Evolutionary conservation across 129 eudicot species (phyloP).

Genomic region (carrot (Daucus carota)): DNA sequence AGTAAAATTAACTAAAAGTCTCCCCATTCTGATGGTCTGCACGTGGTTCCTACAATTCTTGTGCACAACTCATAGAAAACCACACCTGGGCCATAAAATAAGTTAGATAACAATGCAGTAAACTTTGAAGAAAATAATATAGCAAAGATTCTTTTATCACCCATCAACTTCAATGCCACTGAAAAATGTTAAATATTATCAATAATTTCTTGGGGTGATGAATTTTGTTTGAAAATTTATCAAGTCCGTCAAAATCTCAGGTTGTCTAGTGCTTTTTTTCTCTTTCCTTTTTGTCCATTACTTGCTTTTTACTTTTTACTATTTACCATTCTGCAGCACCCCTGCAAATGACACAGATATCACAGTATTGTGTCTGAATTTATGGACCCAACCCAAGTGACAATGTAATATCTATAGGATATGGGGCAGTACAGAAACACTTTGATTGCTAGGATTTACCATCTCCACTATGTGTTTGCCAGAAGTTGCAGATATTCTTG

Average conservation of each 20-base stretch:
- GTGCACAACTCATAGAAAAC: conserved; percentile 32
- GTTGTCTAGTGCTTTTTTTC: conserved; percentile 8
- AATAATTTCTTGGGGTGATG: conserved; percentile 12
- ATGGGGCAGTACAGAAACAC: conserved; percentile 8
- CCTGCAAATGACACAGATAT: conserved; percentile 4
- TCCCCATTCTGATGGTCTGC: conserved; percentile 31
- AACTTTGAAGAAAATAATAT: conserved; percentile 5
- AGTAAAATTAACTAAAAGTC: conserved; percentile 24
- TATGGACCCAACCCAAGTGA: conserved; percentile 10
- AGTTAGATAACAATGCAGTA: conserved; percentile 3
- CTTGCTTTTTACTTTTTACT: neutral
- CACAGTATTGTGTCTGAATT: conserved; percentile 4
- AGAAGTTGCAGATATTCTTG: conserved; percentile 31
- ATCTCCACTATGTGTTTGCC: conserved; percentile 17
- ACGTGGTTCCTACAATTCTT: conserved; percentile 44
- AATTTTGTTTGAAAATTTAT: conserved; percentile 6
- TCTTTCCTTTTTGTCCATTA: conserved; percentile 2
- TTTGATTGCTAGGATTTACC: conserved; percentile 18
- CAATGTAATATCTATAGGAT: neutral
- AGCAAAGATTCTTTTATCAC: conserved; percentile 22
- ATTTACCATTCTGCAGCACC: neutral
- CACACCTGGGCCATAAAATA: conserved; percentile 17
- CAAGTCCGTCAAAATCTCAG: conserved; percentile 17
- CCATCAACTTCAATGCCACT: conserved; percentile 34
- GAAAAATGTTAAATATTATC: conserved; percentile 15